A percentile compares a stretch with the other conserved stretches of the same genome.
Evolutionary conservation across 1,139 yeast genomes (phyloP).

Genomic region (Debaryomycetaceae sp.): DNA sequence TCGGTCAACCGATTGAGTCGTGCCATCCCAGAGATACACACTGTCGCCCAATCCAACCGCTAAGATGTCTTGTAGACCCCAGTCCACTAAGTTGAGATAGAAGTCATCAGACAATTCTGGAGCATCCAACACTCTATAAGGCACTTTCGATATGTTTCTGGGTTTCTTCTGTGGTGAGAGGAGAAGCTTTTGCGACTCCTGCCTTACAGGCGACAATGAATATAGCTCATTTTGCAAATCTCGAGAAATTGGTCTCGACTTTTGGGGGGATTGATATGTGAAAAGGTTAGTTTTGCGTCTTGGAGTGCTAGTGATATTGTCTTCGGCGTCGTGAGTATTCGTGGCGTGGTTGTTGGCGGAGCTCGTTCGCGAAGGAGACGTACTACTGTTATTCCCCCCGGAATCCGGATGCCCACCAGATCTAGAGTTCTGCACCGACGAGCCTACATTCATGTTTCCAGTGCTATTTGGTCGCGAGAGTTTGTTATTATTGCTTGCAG

Average conservation of each 20-base stretch:
- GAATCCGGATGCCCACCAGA: conserved; percentile 4
- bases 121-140: conserved; percentile 92
- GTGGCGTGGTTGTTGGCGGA: conserved; percentile 7
- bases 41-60: conserved; percentile 90
- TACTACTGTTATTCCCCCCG: conserved; percentile 2
- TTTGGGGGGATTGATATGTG: conserved; percentile 68
- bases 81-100: conserved; percentile 85
- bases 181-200: conserved; percentile 76
- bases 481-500: conserved; percentile 8
- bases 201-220: conserved; percentile 83
- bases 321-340: conserved; percentile 11
- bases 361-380: conserved; percentile 17
- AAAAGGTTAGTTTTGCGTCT: conserved; percentile 58
- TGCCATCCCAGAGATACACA: conserved; percentile 89
- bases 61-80: conserved; percentile 88
- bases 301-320: conserved; percentile 44
- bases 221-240: conserved; percentile 71
- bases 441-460: conserved; percentile 13
- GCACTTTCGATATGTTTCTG: conserved; percentile 77
- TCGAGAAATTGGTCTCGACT: conserved; percentile 55
- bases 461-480: conserved; percentile 20
- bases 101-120: conserved; percentile 95
- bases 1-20: conserved; percentile 78
- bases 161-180: conserved; percentile 80
- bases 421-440: conserved; percentile 7